These are phyloP conservation scores for Garcia nutans DNA, from an alignment of 345 rosid species.

Conservation along the genomic window DNA sequence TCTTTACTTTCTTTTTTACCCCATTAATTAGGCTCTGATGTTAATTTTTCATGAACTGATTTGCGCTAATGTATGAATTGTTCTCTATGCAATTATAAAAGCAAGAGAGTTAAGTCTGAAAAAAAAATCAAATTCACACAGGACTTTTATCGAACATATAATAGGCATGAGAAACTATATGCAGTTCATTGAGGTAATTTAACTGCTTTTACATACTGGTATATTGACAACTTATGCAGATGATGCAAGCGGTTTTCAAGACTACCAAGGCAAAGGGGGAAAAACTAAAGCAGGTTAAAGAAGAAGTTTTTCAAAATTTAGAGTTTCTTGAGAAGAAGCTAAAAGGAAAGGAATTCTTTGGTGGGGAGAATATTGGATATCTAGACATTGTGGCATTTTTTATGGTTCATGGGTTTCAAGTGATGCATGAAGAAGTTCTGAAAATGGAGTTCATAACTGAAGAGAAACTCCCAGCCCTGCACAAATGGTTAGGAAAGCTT, in stretches of 20 bases:
- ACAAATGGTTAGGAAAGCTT: not conserved
- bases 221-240: not conserved
- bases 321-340: not conserved
- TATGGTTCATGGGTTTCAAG: not conserved
- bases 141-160: too few species aligned
- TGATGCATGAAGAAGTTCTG: not conserved
- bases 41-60: too few species aligned
- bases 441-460: not conserved
- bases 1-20: not conserved
- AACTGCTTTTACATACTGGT: too few species aligned
- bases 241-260: not conserved
- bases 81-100: too few species aligned
- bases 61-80: too few species aligned
- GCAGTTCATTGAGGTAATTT: too few species aligned
- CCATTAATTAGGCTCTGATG: too few species aligned
- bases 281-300: not conserved
- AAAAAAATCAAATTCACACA: too few species aligned
- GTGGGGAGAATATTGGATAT: not conserved
- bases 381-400: not conserved
- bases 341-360: conserved; percentile 2
- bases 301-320: not conserved
- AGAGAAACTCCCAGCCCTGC: not conserved
- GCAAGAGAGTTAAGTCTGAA: too few species aligned
- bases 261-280: not conserved
- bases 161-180: too few species aligned